Evolutionary conservation across 495 filamentous ascomycete genomes (phyloP), one percentile per base, ranked within the genome.

Genomic region (Bathelium albidoporum): DNA sequence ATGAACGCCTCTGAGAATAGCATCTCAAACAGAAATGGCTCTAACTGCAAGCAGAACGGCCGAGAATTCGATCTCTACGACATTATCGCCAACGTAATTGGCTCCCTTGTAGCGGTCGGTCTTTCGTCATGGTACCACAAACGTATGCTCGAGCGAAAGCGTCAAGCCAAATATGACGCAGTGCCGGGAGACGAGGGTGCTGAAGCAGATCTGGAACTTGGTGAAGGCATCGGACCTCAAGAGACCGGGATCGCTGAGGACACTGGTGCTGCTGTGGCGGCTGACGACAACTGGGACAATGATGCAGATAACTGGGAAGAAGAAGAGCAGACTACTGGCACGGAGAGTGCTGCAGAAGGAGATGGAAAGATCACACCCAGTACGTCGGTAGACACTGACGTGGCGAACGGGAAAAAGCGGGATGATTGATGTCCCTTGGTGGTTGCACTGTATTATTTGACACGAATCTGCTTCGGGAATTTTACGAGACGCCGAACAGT

Each of bases 41-140:
- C 24, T 55, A 55, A 55, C 49, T 10, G 20, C 32, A 3, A 1
- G 28, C 66, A 79, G 71, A 91, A 90, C 70, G 86, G 80, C 55
- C 87, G 93, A 44, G 71, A 78, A 14, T 98, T 97, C 71, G 94
- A 98, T 67, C 77, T 85, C 53, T 88, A 85, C 61, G 89, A 97
- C 70, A 85, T 97, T 39, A 74, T 91, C 59, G 92, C 91, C 73
- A 97, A 97, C 74, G 72, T 96, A 3, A 80, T 90, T 58, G 94
- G 95, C 43, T 91, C 87, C 62, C 73, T 87, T 18, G 76, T 77
- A 1, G 91, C 83, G 0, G 72, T 97, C 52, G 85, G 81, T 7
- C 70, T 95, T 32, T 92, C 89, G 70, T 85, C 83, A 62, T 91
- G 89, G 87, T 98, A 97, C 66, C 94, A 98, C 75, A 88, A 87